Evolutionary conservation across 306 rosid genomes (phyloP).

Genomic region (cucumber (Cucumis sativus)): Cucumber_9930_V3 NC_026655.2:2785001-2785500

Average conservation of each 20-base stretch:
- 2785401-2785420: constrained; percentile 83
- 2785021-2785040: not conserved
- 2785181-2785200: too few species aligned
- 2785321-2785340: constrained; percentile 88
- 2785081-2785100: not conserved
- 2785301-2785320: constrained; percentile 54
- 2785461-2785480: not conserved
- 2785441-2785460: constrained; percentile 12
- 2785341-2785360: constrained; percentile 91
- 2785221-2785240: too few species aligned
- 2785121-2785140: not conserved
- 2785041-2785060: not conserved
- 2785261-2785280: not conserved
- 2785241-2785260: not conserved
- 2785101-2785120: not conserved
- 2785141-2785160: not conserved
- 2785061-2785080: not conserved
- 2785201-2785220: too few species aligned
- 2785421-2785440: constrained; percentile 32
- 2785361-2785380: constrained; percentile 92
- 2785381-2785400: constrained; percentile 96
- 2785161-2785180: not conserved
- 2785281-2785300: not conserved
- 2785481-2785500: constrained; percentile 42
- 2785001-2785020: not conserved